Base-by-base conservation (phyloP, 78 protist genomes). In the Chrysochromulina tobinii region DNA sequence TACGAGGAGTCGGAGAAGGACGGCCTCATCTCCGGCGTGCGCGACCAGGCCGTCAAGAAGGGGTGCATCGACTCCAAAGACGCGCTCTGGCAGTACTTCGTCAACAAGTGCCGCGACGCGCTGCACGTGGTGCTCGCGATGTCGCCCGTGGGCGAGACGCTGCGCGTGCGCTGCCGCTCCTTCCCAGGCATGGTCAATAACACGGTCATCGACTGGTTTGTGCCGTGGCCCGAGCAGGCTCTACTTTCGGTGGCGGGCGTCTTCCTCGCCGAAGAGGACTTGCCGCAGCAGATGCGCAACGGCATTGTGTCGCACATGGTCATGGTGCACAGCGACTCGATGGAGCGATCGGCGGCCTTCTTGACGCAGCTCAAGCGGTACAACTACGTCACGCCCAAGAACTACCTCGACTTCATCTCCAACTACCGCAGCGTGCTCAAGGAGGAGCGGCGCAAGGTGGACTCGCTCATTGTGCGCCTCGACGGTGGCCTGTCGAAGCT, bases 321-420 rank as follows among this genome's bases (percentile, higher is more conserved):
- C 88, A 6, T 18, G 20, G 94, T 93, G 67, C 99, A 97, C 89
- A 25, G 38, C 54, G 0, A n/a, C 2, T 95, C 93, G 21, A 23
- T 17, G 20, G 55, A 50, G 7, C 11, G 21, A 50, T 61, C 93
- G 73, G 77, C 27, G 27, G 64, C 85, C 27, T 97, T 81, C 89
- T 21, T 88, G 81, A n/a, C 0, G 55, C 87, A 64, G 59, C 83
- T 94, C 90, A 92, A 97, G 27, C 92, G 99, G 6, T 11, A 27
- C 81, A 95, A 93, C 91, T 93, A 96, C 75, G 98, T 96, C 38
- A 95, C 99, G 55, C 99, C 99, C n/a, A 97, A 96, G 93, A 96
- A 96, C 93, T 97, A 91, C 93, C 95, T 97, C 86, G 98, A 96
- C 93, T 97, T 68, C 94, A 75, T 97, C 91, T 3, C 51, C 72